Evolutionary conservation across 2,329 filamentous ascomycete genomes (phyloP).

Genomic region (Colletotrichum sp.): DNA sequence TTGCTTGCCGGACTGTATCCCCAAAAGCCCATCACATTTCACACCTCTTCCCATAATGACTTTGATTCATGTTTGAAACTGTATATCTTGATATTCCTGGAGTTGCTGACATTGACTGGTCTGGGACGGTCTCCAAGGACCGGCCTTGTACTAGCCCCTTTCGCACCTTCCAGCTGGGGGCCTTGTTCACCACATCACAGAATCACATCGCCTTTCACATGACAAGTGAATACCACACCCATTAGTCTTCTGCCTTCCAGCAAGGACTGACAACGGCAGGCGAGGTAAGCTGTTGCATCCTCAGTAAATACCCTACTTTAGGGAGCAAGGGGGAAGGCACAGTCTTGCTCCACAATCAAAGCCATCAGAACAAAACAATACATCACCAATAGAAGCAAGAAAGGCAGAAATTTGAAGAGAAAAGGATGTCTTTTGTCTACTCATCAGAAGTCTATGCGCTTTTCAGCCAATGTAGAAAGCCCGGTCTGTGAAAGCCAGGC

Average conservation of each 20-base stretch:
- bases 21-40: background rate
- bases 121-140: background rate
- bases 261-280: accelerated
- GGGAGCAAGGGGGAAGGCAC: background rate
- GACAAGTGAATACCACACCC: accelerated
- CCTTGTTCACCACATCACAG: background rate
- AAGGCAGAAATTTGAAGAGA: background rate
- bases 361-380: background rate
- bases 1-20: background rate
- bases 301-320: background rate
- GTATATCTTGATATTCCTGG: background rate
- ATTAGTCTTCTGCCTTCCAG: background rate
- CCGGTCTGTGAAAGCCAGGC: background rate
- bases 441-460: background rate
- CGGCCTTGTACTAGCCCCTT: background rate
- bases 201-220: background rate
- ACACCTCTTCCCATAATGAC: too few relatives aligned
- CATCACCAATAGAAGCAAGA: background rate
- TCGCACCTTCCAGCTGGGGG: background rate
- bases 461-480: background rate
- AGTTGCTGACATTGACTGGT: background rate
- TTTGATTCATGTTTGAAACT: too few relatives aligned
- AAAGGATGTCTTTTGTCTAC: background rate
- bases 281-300: background rate
- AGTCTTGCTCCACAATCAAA: background rate